Conservation (phyloP, 495 filamentous ascomycete genomes). For the Cercophora samala region DNA sequence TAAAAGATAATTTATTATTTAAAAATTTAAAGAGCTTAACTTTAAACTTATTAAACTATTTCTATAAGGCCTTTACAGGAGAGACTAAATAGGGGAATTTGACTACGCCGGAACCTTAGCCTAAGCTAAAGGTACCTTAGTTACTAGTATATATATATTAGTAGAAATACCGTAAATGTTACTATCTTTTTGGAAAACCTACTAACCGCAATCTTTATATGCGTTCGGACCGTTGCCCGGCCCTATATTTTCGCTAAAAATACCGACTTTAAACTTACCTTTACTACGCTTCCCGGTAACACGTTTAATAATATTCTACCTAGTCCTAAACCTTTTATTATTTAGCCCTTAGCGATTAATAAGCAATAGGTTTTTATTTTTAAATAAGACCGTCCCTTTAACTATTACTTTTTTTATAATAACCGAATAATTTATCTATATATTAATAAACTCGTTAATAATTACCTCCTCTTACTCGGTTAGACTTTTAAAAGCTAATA, state of each 20-base stretch:
- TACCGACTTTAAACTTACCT: slow-evolving; percentile 58
- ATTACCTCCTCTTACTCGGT: slow-evolving; percentile 50
- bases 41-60: slow-evolving; percentile 55
- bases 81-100: slow-evolving; percentile 79
- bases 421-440: slow-evolving; percentile 64
- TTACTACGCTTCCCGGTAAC: slow-evolving; percentile 23
- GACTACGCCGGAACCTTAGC: slow-evolving; percentile 88
- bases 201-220: slow-evolving; percentile 61
- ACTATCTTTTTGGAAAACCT: neutral
- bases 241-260: slow-evolving; percentile 85
- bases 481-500: slow-evolving; percentile 60
- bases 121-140: slow-evolving; percentile 75
- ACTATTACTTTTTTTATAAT: slow-evolving; percentile 70
- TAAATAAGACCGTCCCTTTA: slow-evolving; percentile 82
- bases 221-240: slow-evolving; percentile 66
- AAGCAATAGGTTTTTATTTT: slow-evolving; percentile 67
- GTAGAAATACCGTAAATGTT: neutral
- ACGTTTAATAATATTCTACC: slow-evolving; percentile 20
- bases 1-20: slow-evolving; percentile 48
- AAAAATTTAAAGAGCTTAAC: slow-evolving; percentile 60
- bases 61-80: slow-evolving; percentile 63
- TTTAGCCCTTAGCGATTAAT: slow-evolving; percentile 54
- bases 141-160: slow-evolving; percentile 59
- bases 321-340: slow-evolving; percentile 30
- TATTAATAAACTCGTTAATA: slow-evolving; percentile 77